Base-by-base conservation (phyloP, 305 asterid species). In the Fraxinus xanthoxyloides region DNA sequence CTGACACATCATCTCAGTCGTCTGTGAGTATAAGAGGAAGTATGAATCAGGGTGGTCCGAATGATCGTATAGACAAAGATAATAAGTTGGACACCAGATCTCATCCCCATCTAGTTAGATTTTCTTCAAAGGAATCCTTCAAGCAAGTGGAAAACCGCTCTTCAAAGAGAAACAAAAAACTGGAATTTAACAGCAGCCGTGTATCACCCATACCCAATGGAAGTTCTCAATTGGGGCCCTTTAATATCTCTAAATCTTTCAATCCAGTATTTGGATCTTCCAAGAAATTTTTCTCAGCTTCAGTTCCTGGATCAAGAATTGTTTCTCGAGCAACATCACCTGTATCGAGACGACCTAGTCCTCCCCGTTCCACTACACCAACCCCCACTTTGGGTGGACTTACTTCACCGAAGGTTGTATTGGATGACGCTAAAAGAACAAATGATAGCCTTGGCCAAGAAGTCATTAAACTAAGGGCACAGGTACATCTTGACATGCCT, bases 281-380 rank as follows among this genome's bases (percentile, higher is more conserved):
- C 72, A 92, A 90, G 67, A 90, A 92, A 17, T 87, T 89, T 79
- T 91, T 92, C 90, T 92, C 97, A 65, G 95, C 93, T 79, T 92
- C 97, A 28, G 97, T 92, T 88, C 97, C 97, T 43, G 95, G 95
- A 54, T 92, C 97, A 19, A 90, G 95, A 87, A 92, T 91, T 85
- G 95, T 89, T 85, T 92, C 97, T 85, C 91, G 97, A 82, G 95
- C 97, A 83, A 91, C 95, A 82, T 92, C 97, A 40, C 97, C 97
- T 73, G 84, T 92, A 77, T 91, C 97, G 15, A 90, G 97, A 79
- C 88, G 92, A 34, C 81, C 89, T 10, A 90, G 93, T 74, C 93
- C 92, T 59, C 92, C 93, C 83, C 93, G 93, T 65, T 90, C 93
- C 63, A 90, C 93, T 26, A 89, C 92, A 83, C 93, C 92, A 72